These are phyloP conservation scores for Daedalea quercina DNA, from an alignment of 768 basidiomycete species.

Conservation along the genomic window DNA sequence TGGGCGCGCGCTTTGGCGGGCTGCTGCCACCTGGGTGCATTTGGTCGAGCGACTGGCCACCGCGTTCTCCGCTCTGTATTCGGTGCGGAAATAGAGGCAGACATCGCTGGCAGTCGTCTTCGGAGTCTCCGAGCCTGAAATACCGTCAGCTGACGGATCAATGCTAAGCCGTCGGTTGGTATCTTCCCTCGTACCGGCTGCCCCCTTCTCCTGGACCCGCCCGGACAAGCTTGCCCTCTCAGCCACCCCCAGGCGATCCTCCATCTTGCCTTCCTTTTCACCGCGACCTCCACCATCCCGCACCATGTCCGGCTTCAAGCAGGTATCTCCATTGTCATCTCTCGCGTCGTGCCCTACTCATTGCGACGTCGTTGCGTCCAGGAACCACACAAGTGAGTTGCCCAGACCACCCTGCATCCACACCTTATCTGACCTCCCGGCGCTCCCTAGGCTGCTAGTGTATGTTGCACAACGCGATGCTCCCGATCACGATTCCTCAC, in stretches of 20 bases:
- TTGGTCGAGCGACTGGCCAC: too few species aligned
- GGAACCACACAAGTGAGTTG: constrained; percentile 46
- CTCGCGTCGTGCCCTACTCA: background rate
- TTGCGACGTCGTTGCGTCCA: constrained; percentile 13
- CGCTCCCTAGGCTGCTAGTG: constrained; percentile 19
- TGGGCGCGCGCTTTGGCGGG: background rate
- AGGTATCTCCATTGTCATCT: constrained; percentile 17
- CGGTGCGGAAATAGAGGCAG: constrained; percentile 1
- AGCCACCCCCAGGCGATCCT: constrained; percentile 7
- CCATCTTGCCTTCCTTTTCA: constrained; percentile 9
- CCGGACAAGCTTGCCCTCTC: background rate
- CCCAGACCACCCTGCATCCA: background rate
- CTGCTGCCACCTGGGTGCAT: background rate
- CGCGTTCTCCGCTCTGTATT: background rate
- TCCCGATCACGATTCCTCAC: background rate
- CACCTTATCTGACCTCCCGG: background rate
- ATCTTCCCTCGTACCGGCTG: constrained; percentile 5
- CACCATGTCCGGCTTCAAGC: constrained; percentile 29
- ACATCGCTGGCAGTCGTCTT: background rate
- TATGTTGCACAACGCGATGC: constrained; percentile 9
- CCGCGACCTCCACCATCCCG: constrained; percentile 4
- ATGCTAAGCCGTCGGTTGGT: constrained; percentile 10
- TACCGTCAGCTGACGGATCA: constrained; percentile 16
- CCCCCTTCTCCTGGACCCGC: too few species aligned
- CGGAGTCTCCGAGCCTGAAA: background rate